A percentile compares a stretch with the other conserved stretches of the same genome.
Evolutionary conservation across 2,329 filamentous ascomycete genomes (phyloP).

Genomic region (Macrophomina tecta): DNA sequence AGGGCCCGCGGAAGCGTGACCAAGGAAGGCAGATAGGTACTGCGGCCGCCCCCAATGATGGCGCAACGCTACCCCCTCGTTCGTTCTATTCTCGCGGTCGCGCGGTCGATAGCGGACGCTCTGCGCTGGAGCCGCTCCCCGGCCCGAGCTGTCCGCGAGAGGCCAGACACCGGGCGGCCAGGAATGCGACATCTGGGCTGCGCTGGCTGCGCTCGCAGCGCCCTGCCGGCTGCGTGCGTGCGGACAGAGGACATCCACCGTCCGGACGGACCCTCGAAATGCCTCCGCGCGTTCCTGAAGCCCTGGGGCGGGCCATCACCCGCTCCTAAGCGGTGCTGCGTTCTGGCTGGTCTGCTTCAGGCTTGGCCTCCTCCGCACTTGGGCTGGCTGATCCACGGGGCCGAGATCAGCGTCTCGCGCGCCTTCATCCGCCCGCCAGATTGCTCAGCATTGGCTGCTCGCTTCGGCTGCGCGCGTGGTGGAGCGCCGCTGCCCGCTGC

Average conservation of each 20-base stretch:
- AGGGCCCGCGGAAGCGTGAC: constrained; percentile 26
- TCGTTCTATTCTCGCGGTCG: constrained; percentile 21
- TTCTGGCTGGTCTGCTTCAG: constrained; percentile 21
- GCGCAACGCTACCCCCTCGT: constrained; percentile 2
- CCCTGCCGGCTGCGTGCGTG: background rate
- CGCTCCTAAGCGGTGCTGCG: constrained; percentile 8
- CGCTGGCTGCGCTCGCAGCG: background rate
- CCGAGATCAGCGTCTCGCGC: constrained; percentile 20
- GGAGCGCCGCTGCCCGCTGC: constrained; percentile 11
- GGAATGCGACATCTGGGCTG: constrained; percentile 1
- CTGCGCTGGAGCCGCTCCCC: constrained; percentile 6
- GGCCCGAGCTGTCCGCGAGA: constrained; percentile 8
- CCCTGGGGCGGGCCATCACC: constrained; percentile 1
- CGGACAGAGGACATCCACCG: no score
- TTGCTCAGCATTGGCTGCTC: constrained; percentile 5
- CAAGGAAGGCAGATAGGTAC: constrained; percentile 26
- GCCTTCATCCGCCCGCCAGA: constrained; percentile 5
- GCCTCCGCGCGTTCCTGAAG: constrained; percentile 19
- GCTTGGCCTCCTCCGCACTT: constrained; percentile 25
- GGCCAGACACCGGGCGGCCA: background rate
- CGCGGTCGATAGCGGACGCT: constrained; percentile 19
- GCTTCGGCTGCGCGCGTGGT: constrained; percentile 15
- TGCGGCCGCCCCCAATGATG: constrained; percentile 19
- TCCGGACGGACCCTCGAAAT: no score
- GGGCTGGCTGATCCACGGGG: constrained; percentile 18